These are phyloP conservation scores for Tetrapyrgos nigripes DNA, from an alignment of 1,284 basidiomycete genomes.

Conservation along the genomic window DNA sequence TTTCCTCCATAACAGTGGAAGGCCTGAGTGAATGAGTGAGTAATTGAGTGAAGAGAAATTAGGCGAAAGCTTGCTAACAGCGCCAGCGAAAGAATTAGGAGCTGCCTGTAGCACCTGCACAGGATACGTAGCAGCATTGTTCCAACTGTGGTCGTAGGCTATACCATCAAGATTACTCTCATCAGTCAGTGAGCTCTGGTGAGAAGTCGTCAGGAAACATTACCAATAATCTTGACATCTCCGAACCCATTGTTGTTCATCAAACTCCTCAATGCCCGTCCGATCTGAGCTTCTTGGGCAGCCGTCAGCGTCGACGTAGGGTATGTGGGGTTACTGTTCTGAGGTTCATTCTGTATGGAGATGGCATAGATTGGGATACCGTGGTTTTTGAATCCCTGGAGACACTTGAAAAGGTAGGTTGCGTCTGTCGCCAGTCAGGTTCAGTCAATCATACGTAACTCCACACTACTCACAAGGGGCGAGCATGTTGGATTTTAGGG, in stretches of 20 bases:
- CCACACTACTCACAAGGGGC: conserved; percentile 39
- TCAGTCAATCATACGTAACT: not conserved
- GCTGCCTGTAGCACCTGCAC: conserved; percentile 52
- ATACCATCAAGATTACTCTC: not conserved
- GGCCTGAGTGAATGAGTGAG: conserved; percentile 21
- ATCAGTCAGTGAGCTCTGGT: not conserved
- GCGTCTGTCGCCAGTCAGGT: conserved; percentile 41
- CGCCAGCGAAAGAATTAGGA: conserved; percentile 51
- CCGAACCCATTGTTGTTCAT: conserved; percentile 56
- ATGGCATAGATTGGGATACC: conserved; percentile 57
- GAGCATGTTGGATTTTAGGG: conserved; percentile 41
- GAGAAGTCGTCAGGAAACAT: conserved; percentile 28
- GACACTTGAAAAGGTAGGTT: conserved; percentile 57
- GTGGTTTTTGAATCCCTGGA: conserved; percentile 56
- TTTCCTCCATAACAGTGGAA: conserved; percentile 62
- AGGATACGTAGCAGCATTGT: conserved; percentile 52
- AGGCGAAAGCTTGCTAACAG: conserved; percentile 14
- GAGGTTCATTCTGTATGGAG: conserved; percentile 60
- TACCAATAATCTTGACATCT: conserved; percentile 54
- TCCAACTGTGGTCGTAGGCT: conserved; percentile 58
- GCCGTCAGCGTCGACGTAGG: conserved; percentile 53
- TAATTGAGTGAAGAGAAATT: too few relatives aligned
- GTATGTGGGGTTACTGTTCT: conserved; percentile 59
- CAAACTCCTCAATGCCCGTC: conserved; percentile 47
- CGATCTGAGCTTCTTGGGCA: conserved; percentile 52